Base-by-base conservation (phyloP, 371 early-diverging fungal genomes). In the Gilbertella persicaria region DNA sequence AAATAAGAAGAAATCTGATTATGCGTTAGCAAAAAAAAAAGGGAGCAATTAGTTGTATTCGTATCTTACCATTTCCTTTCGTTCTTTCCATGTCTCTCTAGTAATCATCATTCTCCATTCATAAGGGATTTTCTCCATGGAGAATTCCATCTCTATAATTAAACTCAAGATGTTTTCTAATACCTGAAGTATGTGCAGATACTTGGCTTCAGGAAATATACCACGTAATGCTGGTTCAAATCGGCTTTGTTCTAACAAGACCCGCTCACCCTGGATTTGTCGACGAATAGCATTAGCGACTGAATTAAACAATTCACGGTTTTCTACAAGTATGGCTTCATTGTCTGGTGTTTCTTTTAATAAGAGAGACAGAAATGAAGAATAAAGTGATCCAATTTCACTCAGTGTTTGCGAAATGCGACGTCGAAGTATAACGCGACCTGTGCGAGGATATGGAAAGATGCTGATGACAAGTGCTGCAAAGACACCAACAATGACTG, bases 171-270 rank as follows among this genome's bases (percentile, higher is more conserved):
- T 69, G 42, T 71, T 77, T 17, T 77, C 73, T 10, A 77, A 20
- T 0, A 67, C 54, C 28, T 77, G 77, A 1, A 77, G 50, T 8
- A 77, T 62, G 1, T 65, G 65, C 4, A 69, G 35, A 33, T 77
- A 77, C 21, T 68, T 66, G 10, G 62, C 36, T 50, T 71, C 71
- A 13, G 64, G 77, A n/a, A 77, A 77, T 2, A 63, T 45, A n/a
- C 77, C 77, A 17, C 77, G 73, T 19, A 73, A 37, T 1, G 77
- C 65, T n/a, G 77, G 77, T 28, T 77, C 77, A 43, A 73, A 77
- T 8, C 73, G 65, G 36, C 73, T 73, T 51, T 77, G 77, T 23
- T 77, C 77, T 7, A 77, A 41, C 8, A 77, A 46, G 2, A 71
- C 69, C 5, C 71, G 65, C 17, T 62, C 67, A 28, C 69, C 67